phyloP scores from a whole-genome alignment of 768 basidiomycete genomes.

The Podaxis sp. region DNA sequence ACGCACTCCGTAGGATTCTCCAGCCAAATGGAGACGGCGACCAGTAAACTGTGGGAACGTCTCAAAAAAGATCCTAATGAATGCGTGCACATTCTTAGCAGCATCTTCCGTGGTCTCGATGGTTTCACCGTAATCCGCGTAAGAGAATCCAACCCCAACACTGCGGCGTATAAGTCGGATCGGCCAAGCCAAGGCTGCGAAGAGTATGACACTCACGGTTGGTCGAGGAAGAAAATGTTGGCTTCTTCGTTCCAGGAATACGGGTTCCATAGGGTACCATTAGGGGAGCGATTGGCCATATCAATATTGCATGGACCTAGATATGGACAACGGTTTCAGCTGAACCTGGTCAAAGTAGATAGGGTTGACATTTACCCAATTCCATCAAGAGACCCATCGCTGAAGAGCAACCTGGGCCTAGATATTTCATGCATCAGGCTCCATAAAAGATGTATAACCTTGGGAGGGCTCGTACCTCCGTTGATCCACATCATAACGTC shows the following conservation, averaged over 20 bases:
- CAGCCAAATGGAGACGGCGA: constrained; percentile 68
- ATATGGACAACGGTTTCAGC: not conserved
- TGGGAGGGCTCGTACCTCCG: constrained; percentile 33
- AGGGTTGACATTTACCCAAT: constrained; percentile 46
- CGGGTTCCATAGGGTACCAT: constrained; percentile 54
- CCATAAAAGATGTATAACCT: not conserved
- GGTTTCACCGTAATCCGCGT: constrained; percentile 63
- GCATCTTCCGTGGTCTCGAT: constrained; percentile 79
- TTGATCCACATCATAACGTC: constrained; percentile 62
- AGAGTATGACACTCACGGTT: constrained; percentile 57
- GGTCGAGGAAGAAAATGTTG: constrained; percentile 63
- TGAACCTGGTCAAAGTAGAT: no score
- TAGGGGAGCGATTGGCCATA: constrained; percentile 47
- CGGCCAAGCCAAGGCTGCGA: constrained; percentile 60
- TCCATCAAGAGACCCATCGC: constrained; percentile 69
- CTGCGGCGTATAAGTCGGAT: constrained; percentile 19
- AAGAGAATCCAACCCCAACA: constrained; percentile 29
- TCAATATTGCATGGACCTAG: constrained; percentile 51
- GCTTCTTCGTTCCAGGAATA: constrained; percentile 71
- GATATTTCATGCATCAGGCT: not conserved
- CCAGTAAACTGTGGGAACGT: constrained; percentile 73
- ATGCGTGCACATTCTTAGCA: constrained; percentile 72
- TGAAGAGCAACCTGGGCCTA: constrained; percentile 42
- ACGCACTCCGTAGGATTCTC: constrained; percentile 67
- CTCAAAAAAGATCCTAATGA: constrained; percentile 78